These are phyloP conservation scores for Kuraishia cidri DNA, from an alignment of 805 yeast species.

Conservation along the genomic window DNA sequence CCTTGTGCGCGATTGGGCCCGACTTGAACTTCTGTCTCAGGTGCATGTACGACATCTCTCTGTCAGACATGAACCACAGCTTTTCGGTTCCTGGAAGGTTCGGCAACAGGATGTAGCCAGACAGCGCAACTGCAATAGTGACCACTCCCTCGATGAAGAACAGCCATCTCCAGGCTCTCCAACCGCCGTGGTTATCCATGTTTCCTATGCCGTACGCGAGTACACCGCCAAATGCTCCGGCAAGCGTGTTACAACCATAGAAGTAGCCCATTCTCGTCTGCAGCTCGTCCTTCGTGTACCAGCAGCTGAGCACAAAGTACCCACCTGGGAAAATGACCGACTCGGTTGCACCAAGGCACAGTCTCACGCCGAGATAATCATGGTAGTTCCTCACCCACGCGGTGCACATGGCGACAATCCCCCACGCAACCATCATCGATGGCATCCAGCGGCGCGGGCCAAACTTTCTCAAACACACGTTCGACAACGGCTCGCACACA, in stretches of 20 bases:
- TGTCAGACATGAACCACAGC: constrained; percentile 17
- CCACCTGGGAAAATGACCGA: constrained; percentile 36
- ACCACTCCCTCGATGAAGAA: constrained; percentile 38
- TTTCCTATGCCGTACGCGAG: constrained; percentile 26
- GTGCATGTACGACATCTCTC: constrained; percentile 17
- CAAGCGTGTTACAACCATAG: constrained; percentile 23
- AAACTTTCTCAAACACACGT: constrained; percentile 20
- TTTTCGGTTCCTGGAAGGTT: constrained; percentile 16
- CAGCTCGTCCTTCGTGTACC: constrained; percentile 27
- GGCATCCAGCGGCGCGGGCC: constrained; percentile 29
- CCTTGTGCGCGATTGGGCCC: background rate
- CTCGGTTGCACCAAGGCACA: constrained; percentile 29
- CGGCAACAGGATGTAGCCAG: constrained; percentile 12
- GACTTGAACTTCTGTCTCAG: constrained; percentile 4
- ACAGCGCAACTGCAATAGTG: constrained; percentile 15
- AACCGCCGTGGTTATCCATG: constrained; percentile 21
- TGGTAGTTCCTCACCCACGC: constrained; percentile 20
- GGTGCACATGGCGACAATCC: constrained; percentile 23
- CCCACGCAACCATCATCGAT: constrained; percentile 27
- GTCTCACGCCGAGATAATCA: constrained; percentile 18
- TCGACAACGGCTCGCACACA: constrained; percentile 29
- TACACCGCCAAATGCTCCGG: constrained; percentile 28
- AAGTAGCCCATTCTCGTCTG: constrained; percentile 25
- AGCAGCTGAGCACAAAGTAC: constrained; percentile 24
- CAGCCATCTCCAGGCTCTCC: constrained; percentile 42